Conservation (phyloP, 495 filamentous ascomycete genomes). For the Letharia columbiana region DNA sequence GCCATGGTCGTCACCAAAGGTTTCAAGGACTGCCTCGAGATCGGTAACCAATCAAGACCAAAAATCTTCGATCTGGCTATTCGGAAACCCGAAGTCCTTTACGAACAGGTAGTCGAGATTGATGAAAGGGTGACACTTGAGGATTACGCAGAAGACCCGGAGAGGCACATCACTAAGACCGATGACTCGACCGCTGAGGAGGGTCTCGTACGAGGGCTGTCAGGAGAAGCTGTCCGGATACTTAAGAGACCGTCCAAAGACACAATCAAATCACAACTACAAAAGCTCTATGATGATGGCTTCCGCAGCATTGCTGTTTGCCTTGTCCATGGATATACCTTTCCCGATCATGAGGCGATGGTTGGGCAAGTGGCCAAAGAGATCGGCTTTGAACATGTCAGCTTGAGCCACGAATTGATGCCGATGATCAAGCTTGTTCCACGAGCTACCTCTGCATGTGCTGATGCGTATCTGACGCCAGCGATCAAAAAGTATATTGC, state of each 20-base stretch:
- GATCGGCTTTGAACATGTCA: conserved; percentile 50
- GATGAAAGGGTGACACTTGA: conserved; percentile 81
- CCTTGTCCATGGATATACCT: conserved; percentile 47
- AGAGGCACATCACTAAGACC: conserved; percentile 38
- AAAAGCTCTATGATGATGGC: conserved; percentile 34
- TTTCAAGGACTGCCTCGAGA: conserved; percentile 84
- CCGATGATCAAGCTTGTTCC: conserved; percentile 78
- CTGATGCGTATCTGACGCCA: conserved; percentile 92
- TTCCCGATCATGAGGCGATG: conserved; percentile 44
- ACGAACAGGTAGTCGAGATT: conserved; percentile 67
- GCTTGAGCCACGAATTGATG: conserved; percentile 51
- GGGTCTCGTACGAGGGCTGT: conserved; percentile 41
- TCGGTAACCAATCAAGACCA: conserved; percentile 76
- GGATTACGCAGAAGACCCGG: conserved; percentile 77
- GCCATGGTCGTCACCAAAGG: conserved; percentile 87
- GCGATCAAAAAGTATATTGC: conserved; percentile 93
- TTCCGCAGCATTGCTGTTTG: conserved; percentile 46
- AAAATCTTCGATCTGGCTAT: conserved; percentile 80
- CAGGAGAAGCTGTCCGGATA: conserved; percentile 45
- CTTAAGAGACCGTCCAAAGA: conserved; percentile 29
- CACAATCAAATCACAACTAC: conserved; percentile 36
- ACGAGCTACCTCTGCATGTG: conserved; percentile 83
- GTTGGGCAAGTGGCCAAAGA: conserved; percentile 42
- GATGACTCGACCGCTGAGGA: conserved; percentile 39
- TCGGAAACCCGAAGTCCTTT: conserved; percentile 69